Evolutionary conservation across 208 protist species (phyloP), one percentile per base, ranked within the genome.

Genomic region (Crithidia fasciculata): DNA sequence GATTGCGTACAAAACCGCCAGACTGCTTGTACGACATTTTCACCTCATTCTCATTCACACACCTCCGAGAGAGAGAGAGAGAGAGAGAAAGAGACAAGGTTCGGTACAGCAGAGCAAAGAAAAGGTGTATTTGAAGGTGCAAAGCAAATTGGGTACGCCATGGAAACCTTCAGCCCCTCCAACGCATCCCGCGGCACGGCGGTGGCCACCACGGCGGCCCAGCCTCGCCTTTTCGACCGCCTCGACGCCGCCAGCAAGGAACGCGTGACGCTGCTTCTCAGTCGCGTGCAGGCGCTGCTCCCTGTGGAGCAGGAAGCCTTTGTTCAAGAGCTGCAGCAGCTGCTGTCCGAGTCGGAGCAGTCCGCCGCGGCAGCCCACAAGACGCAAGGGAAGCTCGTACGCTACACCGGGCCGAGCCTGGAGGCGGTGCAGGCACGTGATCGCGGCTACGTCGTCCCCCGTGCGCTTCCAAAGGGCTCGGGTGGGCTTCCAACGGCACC

Each of bases 181-280:
- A 5, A 18, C 44, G 62, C 28, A 0, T 39, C 55, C 8, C 7
- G 8, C 36, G 44, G 19, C 53, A 18, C 9, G 4, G 15, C 53
- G 7, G 66, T 39, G 6, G 43, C 40, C 28, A 59, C 49, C 8
- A 55, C 28, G 2, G 43, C 65, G 4, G 50, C 58, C 15, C 15
- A 45, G 44, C 63, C 53, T 10, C 82, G 88, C 18, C 41, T 85
- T 36, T 91, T 88, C 39, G 73, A 90, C 53, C 57, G 87, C 8
- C 74, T 94, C 45, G 82, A 94, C 16, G 64, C 71, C 16, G 74
- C 78, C 5, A 85, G 84, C 39, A 81, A 90, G 57, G 89, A 94
- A 74, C 72, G 82, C 4, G 76, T 92, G 12, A 76, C 85, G 16
- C 69, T 83, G 5, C 43, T 91, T 8, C 67, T 88, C 61, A 92